Percentiles rank a stretch among this genome's conserved stretches.
Evolutionary conservation across 495 filamentous ascomycete species (phyloP).

Genomic region (Penicillium cataractarum): DNA sequence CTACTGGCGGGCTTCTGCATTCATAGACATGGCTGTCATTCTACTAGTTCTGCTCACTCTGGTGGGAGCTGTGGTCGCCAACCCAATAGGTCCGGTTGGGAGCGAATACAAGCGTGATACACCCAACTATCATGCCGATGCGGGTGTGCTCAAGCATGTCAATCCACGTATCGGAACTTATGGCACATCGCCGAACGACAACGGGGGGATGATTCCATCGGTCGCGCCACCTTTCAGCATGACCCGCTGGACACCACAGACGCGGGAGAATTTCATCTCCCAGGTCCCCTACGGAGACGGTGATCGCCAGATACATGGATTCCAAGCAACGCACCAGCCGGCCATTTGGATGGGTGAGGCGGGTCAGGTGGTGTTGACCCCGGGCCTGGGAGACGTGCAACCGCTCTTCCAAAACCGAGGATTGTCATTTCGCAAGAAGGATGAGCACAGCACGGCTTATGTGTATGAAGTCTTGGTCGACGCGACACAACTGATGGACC

Average conservation of each 20-base stretch:
- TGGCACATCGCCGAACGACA: slow-evolving; percentile 25
- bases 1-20: neutral
- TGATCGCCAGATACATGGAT: slow-evolving; percentile 31
- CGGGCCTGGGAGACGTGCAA: slow-evolving; percentile 30
- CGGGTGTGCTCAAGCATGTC: slow-evolving; percentile 26
- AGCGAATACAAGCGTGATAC: neutral
- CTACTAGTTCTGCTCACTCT: neutral
- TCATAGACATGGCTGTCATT: neutral
- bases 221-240: slow-evolving; percentile 31
- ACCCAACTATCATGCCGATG: slow-evolving; percentile 17
- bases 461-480: slow-evolving; percentile 33
- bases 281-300: slow-evolving; percentile 31
- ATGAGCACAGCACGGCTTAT: slow-evolving; percentile 30
- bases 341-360: slow-evolving; percentile 38
- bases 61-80: slow-evolving; percentile 1
- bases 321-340: slow-evolving; percentile 35
- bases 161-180: slow-evolving; percentile 33
- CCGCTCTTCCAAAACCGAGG: slow-evolving; percentile 31
- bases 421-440: slow-evolving; percentile 25
- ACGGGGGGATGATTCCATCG: slow-evolving; percentile 36
- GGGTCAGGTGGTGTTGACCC: slow-evolving; percentile 28
- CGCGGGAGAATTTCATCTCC: slow-evolving; percentile 35
- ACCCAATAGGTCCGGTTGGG: slow-evolving; percentile 6
- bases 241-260: slow-evolving; percentile 38
- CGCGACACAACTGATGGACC: slow-evolving; percentile 22